phyloP scores from a whole-genome alignment of 495 filamentous ascomycete genomes.

The Talaromyces adpressus region DNA sequence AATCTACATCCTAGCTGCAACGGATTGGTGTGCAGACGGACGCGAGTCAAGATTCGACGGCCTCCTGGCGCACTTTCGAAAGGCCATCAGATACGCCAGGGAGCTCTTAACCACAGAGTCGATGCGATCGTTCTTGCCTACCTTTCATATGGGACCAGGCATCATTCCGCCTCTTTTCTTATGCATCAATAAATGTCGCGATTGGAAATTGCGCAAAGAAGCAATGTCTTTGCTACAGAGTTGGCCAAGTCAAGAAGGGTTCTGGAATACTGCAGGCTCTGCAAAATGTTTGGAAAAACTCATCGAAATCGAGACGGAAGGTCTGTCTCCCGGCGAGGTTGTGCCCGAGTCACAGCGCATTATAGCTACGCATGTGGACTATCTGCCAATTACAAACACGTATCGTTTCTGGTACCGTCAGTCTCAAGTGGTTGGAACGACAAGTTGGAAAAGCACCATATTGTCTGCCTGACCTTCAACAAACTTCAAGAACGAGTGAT shows the following conservation, averaged over 20 bases:
- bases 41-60: conserved; percentile 9
- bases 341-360: conserved; percentile 11
- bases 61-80: conserved; percentile 8
- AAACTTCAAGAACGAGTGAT: neutral
- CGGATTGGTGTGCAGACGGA: conserved; percentile 1
- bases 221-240: conserved; percentile 9
- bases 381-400: neutral
- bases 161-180: conserved; percentile 14
- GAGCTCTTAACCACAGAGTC: neutral
- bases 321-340: conserved; percentile 5
- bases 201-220: conserved; percentile 12
- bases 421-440: neutral
- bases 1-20: conserved; percentile 8
- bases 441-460: neutral
- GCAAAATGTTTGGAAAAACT: conserved; percentile 8
- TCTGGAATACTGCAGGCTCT: conserved; percentile 5
- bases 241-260: conserved; percentile 11
- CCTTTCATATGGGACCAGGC: conserved; percentile 13
- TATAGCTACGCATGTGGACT: conserved; percentile 8
- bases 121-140: conserved; percentile 2
- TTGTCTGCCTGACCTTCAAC: neutral
- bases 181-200: conserved; percentile 13
- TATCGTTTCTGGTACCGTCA: neutral
- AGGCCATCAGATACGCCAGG: conserved; percentile 5
- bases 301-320: conserved; percentile 12